These are phyloP conservation scores for Ceratonia siliqua DNA, from an alignment of 306 rosid species.

Conservation along the genomic window DNA sequence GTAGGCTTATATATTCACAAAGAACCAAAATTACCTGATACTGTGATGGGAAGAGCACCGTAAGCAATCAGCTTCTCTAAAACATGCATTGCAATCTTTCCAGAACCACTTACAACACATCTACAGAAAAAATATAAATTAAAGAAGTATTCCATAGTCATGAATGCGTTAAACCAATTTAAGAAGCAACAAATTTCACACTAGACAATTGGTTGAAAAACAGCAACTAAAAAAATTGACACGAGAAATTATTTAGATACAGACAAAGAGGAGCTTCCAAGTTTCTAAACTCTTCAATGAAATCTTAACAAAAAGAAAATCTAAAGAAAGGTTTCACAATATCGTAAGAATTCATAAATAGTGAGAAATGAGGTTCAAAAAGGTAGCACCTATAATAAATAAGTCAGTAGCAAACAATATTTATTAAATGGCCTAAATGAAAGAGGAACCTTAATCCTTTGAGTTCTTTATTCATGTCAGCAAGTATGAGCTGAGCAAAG, in stretches of 20 bases:
- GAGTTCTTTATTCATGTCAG: constrained; percentile 96
- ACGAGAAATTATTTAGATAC: neutral
- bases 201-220: neutral
- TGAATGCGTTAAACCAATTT: constrained; percentile 16
- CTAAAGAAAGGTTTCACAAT: neutral
- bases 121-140: constrained; percentile 47
- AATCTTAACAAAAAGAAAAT: neutral
- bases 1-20: constrained; percentile 12
- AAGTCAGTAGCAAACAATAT: constrained; percentile 27
- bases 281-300: neutral
- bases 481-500: constrained; percentile 96
- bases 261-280: neutral
- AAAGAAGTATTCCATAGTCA: constrained; percentile 20
- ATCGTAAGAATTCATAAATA: constrained; percentile 21
- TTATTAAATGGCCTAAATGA: constrained; percentile 30
- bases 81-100: constrained; percentile 99
- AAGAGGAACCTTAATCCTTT: constrained; percentile 89
- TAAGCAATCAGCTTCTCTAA: constrained; percentile 95
- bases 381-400: constrained; percentile 13
- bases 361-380: constrained; percentile 11
- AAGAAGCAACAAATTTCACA: constrained; percentile 16
- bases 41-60: constrained; percentile 91
- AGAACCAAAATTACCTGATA: constrained; percentile 64
- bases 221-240: constrained; percentile 2
- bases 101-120: constrained; percentile 93